These are phyloP conservation scores for Triangularia setosa DNA, from an alignment of 2,329 filamentous ascomycete species.

Conservation along the genomic window DNA sequence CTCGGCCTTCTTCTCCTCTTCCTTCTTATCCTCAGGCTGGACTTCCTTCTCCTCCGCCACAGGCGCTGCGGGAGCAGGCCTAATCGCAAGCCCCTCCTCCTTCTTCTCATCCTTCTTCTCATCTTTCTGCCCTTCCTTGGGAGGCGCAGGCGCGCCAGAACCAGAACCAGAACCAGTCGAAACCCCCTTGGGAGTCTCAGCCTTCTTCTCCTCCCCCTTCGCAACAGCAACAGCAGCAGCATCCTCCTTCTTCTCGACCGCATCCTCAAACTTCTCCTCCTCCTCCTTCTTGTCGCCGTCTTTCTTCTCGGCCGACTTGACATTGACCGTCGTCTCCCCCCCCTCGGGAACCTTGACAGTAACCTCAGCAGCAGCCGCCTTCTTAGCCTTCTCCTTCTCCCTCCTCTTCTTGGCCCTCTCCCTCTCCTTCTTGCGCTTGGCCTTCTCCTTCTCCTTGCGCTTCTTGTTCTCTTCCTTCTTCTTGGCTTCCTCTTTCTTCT, in stretches of 20 bases:
- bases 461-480: conserved; percentile 40
- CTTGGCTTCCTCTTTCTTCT: conserved; percentile 41
- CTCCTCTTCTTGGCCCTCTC: conserved; percentile 26
- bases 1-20: too few relatives aligned
- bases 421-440: conserved; percentile 34
- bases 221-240: background rate
- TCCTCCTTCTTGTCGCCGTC: background rate
- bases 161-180: background rate
- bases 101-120: conserved; percentile 16
- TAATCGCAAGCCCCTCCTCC: conserved; percentile 1
- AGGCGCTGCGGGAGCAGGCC: background rate
- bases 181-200: conserved; percentile 27
- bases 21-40: conserved; percentile 7
- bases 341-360: background rate
- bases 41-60: conserved; percentile 18
- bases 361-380: background rate
- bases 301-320: background rate
- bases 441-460: conserved; percentile 32
- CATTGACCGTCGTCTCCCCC: background rate
- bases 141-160: background rate
- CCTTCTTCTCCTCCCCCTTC: conserved; percentile 16
- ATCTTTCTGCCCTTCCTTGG: conserved; percentile 12
- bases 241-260: conserved; percentile 30
- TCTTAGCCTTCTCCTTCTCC: conserved; percentile 5
- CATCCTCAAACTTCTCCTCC: background rate